Conservation (phyloP, 345 rosid species). For the Excoecaria agallocha region DNA sequence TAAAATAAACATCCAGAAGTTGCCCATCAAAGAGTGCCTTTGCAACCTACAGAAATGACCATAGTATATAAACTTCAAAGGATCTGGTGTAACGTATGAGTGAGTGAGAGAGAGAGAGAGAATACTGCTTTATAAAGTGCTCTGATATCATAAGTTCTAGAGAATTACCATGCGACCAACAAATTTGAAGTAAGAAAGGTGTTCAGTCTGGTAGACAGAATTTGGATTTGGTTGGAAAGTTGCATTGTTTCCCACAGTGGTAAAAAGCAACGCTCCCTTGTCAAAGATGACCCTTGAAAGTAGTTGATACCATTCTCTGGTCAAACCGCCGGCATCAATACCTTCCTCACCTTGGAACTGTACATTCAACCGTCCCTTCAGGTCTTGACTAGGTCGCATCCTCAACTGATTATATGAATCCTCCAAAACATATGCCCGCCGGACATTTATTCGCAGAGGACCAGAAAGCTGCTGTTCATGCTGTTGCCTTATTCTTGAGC, state of each 20-base stretch:
- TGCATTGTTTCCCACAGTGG: slow-evolving; percentile 89
- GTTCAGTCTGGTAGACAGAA: slow-evolving; percentile 95
- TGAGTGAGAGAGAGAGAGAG: background rate
- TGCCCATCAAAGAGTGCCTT: slow-evolving; percentile 95
- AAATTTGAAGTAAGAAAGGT: slow-evolving; percentile 92
- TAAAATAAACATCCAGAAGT: slow-evolving; percentile 94
- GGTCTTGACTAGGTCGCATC: slow-evolving; percentile 83
- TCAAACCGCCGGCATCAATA: slow-evolving; percentile 97
- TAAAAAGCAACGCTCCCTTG: slow-evolving; percentile 90
- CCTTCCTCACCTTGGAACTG: slow-evolving; percentile 99
- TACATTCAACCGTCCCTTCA: slow-evolving; percentile 88
- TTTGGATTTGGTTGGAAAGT: slow-evolving; percentile 98
- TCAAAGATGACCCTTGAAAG: slow-evolving; percentile 92
- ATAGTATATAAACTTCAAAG: slow-evolving; percentile 15
- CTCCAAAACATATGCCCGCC: slow-evolving; percentile 92
- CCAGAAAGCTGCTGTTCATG: slow-evolving; percentile 89
- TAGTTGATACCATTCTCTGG: slow-evolving; percentile 97
- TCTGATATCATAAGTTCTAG: slow-evolving; percentile 15
- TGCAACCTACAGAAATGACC: slow-evolving; percentile 63
- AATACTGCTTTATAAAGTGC: background rate
- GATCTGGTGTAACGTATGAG: background rate
- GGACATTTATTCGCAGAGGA: slow-evolving; percentile 81
- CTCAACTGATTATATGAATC: slow-evolving; percentile 97
- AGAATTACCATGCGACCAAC: slow-evolving; percentile 89
- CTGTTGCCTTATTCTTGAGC: slow-evolving; percentile 86